Conservation (phyloP, 805 yeast genomes). For the Ogataea glucozyma region DNA sequence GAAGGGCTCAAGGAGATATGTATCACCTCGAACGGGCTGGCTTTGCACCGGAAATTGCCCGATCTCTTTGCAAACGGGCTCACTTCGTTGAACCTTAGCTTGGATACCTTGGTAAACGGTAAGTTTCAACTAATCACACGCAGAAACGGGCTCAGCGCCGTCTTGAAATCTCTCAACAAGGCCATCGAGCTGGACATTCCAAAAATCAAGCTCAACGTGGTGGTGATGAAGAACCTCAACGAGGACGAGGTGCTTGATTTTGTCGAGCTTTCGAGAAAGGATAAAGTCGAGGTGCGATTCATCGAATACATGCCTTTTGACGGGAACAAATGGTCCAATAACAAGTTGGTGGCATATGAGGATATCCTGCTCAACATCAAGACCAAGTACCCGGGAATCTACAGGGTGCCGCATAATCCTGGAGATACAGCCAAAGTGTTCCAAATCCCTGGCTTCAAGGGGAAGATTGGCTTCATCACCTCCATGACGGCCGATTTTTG, state of each 20-base stretch:
- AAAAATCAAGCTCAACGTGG: constrained; percentile 50
- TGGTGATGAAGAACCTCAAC: constrained; percentile 49
- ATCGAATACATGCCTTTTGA: constrained; percentile 62
- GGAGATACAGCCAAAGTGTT: constrained; percentile 56
- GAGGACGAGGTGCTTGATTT: constrained; percentile 54
- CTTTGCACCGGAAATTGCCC: constrained; percentile 49
- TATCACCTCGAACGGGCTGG: constrained; percentile 53
- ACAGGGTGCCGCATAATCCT: constrained; percentile 25
- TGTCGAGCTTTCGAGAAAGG: constrained; percentile 41
- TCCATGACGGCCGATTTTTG: constrained; percentile 59
- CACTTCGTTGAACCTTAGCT: constrained; percentile 47
- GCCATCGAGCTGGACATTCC: constrained; percentile 47
- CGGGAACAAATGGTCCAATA: constrained; percentile 52
- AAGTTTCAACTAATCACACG: constrained; percentile 51
- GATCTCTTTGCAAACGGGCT: constrained; percentile 43
- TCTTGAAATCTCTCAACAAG: constrained; percentile 43
- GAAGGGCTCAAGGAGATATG: constrained; percentile 50
- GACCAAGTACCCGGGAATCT: constrained; percentile 32
- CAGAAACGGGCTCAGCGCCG: constrained; percentile 49
- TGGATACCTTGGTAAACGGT: constrained; percentile 54
- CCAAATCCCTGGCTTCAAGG: constrained; percentile 43
- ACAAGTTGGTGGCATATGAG: constrained; percentile 46
- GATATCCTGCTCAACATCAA: constrained; percentile 42
- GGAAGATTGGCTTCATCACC: constrained; percentile 52
- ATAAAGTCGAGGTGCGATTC: constrained; percentile 49